Conservation (phyloP, 345 rosid species). For the Anastatica hierochuntica region DNA sequence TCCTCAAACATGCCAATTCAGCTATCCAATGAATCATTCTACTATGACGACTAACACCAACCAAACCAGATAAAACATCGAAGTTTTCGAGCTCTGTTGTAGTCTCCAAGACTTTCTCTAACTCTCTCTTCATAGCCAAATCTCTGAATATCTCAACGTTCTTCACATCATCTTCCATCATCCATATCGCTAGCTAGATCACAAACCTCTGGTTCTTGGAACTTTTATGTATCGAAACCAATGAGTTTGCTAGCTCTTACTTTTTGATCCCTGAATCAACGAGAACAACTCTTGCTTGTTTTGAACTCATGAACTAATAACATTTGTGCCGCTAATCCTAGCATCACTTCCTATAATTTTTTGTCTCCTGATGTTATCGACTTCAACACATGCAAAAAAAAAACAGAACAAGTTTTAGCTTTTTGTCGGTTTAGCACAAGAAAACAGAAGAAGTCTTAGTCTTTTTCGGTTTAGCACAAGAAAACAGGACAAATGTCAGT, state of each 20-base stretch:
- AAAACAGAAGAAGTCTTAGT: no score
- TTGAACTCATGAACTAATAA: slow-evolving; percentile 47
- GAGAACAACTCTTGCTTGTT: slow-evolving; percentile 40
- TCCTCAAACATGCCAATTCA: slow-evolving; percentile 43
- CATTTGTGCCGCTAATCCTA: slow-evolving; percentile 51
- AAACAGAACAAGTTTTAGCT: neutral
- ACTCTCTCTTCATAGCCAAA: slow-evolving; percentile 43
- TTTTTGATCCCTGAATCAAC: slow-evolving; percentile 37
- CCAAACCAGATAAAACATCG: slow-evolving; percentile 64
- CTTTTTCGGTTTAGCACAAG: no score
- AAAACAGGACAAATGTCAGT: no score
- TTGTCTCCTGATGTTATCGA: slow-evolving; percentile 45
- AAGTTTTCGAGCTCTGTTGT: slow-evolving; percentile 77
- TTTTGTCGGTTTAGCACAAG: neutral
- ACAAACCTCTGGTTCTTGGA: slow-evolving; percentile 74
- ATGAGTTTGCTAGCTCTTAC: slow-evolving; percentile 35
- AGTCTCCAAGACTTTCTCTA: slow-evolving; percentile 51
- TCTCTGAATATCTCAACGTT: slow-evolving; percentile 30
- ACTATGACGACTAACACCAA: slow-evolving; percentile 60
- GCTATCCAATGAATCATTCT: slow-evolving; percentile 49
- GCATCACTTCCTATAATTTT: slow-evolving; percentile 82
- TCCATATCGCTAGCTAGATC: slow-evolving; percentile 67
- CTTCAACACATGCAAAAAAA: slow-evolving; percentile 49
- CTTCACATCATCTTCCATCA: slow-evolving; percentile 48
- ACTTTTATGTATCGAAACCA: slow-evolving; percentile 48